These are phyloP conservation scores for Corniculantispora saksenae DNA, from an alignment of 2,329 filamentous ascomycete species.

Conservation along the genomic window DNA sequence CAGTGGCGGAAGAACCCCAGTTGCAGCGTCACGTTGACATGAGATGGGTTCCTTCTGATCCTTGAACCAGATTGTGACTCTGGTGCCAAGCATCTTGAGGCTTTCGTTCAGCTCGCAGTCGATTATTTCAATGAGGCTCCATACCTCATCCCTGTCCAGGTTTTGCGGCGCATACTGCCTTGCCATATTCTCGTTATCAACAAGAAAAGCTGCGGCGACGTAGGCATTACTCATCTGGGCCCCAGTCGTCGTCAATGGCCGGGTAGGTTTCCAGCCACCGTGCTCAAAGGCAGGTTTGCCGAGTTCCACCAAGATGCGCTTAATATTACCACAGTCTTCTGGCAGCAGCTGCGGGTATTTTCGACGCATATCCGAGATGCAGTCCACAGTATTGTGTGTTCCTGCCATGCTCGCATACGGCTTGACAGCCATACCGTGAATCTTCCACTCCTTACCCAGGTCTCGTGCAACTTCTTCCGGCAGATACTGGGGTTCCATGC, in stretches of 20 bases:
- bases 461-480: constrained; percentile 23
- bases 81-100: constrained; percentile 20
- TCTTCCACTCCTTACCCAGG: constrained; percentile 40
- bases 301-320: constrained; percentile 33
- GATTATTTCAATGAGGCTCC: constrained; percentile 36
- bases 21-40: constrained; percentile 25
- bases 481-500: not conserved
- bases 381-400: constrained; percentile 38
- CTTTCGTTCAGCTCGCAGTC: constrained; percentile 25
- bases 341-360: constrained; percentile 27
- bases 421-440: constrained; percentile 37
- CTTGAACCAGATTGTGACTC: constrained; percentile 20
- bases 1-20: constrained; percentile 34
- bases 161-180: constrained; percentile 33
- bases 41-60: constrained; percentile 17
- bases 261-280: constrained; percentile 36
- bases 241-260: constrained; percentile 36
- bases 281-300: constrained; percentile 33
- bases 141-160: constrained; percentile 37
- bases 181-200: constrained; percentile 37
- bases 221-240: constrained; percentile 42
- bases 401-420: constrained; percentile 39
- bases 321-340: constrained; percentile 28
- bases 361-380: constrained; percentile 33
- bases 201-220: constrained; percentile 37